These are phyloP conservation scores for Mucor mucedo DNA, from an alignment of 371 early-diverging fungal species.

Conservation along the genomic window DNA sequence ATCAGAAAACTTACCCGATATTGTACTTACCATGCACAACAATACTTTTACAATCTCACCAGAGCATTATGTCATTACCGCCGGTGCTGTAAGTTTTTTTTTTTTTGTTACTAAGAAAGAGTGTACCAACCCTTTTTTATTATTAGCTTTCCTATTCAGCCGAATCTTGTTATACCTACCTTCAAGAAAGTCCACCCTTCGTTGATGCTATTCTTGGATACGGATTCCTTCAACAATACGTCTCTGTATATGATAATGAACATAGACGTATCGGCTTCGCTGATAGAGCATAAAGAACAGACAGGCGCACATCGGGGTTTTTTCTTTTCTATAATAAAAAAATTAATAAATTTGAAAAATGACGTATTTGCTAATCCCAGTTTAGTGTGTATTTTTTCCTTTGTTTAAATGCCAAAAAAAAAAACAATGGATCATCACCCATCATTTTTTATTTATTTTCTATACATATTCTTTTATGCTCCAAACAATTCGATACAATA, in stretches of 20 bases:
- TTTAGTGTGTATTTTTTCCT: background rate
- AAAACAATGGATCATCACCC: background rate
- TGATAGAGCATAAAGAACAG: slow-evolving; percentile 20
- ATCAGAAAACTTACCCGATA: slow-evolving; percentile 22
- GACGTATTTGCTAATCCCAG: background rate
- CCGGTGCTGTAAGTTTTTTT: slow-evolving; percentile 31
- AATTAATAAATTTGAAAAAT: background rate
- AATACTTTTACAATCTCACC: slow-evolving; percentile 28
- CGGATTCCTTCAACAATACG: slow-evolving; percentile 51
- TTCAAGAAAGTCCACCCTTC: slow-evolving; percentile 42
- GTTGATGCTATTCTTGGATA: slow-evolving; percentile 50
- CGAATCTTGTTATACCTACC: slow-evolving; percentile 44
- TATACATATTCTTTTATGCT: background rate
- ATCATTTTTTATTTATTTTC: background rate
- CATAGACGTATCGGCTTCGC: slow-evolving; percentile 47
- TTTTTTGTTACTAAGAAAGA: background rate
- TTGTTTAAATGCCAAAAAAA: background rate
- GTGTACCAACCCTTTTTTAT: background rate
- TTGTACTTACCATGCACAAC: slow-evolving; percentile 33
- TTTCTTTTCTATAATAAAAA: background rate
- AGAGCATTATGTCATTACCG: slow-evolving; percentile 39
- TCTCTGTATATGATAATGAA: slow-evolving; percentile 48
- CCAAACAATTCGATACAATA: background rate
- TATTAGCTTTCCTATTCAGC: slow-evolving; percentile 18
- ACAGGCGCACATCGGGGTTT: slow-evolving; percentile 4